A percentile compares a stretch with the other conserved stretches of the same genome.
These are phyloP conservation scores for Blastomyces parvus DNA, from an alignment of 2,329 filamentous ascomycete species.

Conservation along the genomic window DNA sequence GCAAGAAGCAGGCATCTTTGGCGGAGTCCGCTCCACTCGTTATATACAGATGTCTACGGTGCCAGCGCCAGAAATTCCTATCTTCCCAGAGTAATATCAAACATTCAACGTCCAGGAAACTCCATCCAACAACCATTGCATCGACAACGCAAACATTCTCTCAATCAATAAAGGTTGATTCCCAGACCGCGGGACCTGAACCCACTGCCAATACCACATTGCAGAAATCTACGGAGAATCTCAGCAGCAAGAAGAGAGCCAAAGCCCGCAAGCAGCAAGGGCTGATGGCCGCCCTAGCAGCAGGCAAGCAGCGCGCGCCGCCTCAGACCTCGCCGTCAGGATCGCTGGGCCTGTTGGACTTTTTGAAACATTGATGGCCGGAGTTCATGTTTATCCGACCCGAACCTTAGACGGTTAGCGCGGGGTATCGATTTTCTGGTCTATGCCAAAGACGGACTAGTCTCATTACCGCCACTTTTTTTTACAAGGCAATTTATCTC, in stretches of 20 bases:
- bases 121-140: constrained; percentile 10
- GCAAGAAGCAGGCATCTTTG: neutral
- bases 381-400: constrained; percentile 9
- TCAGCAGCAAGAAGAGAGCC: constrained; percentile 47
- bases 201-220: constrained; percentile 9
- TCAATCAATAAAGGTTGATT: neutral
- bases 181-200: neutral
- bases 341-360: constrained; percentile 45
- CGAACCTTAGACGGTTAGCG: constrained; percentile 25
- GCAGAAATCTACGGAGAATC: constrained; percentile 26
- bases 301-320: constrained; percentile 20
- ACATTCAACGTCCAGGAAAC: constrained; percentile 13
- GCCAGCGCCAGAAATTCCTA: constrained; percentile 27
- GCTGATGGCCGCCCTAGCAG: constrained; percentile 45
- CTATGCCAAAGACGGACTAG: constrained; percentile 7
- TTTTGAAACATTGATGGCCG: constrained; percentile 36
- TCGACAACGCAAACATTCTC: constrained; percentile 11
- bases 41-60: constrained; percentile 32
- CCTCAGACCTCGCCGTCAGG: constrained; percentile 23
- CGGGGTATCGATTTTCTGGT: constrained; percentile 22
- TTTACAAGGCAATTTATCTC: neutral
- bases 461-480: constrained; percentile 9
- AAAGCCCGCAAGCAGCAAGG: constrained; percentile 47
- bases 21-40: constrained; percentile 4
- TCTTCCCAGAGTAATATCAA: constrained; percentile 17